These are phyloP conservation scores for Euclidium syriacum DNA, from an alignment of 345 rosid genomes.

Conservation along the genomic window DNA sequence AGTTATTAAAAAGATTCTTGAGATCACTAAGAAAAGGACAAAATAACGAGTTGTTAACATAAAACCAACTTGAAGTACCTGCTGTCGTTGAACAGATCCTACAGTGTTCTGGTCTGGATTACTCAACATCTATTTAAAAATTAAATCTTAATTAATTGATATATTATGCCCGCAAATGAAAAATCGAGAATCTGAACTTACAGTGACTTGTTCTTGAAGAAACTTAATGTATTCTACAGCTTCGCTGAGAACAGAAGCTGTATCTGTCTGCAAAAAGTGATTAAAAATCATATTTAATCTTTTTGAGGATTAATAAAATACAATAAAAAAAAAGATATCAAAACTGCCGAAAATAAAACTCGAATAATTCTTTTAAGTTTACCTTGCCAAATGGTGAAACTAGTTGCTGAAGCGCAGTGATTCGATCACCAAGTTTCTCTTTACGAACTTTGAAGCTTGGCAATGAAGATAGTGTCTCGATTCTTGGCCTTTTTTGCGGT, in stretches of 20 bases:
- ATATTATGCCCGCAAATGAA: background rate
- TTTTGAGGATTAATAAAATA: background rate
- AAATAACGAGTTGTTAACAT: constrained; percentile 22
- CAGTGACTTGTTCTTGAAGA: constrained; percentile 80
- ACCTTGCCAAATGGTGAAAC: constrained; percentile 99
- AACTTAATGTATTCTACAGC: constrained; percentile 83
- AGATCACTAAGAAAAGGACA: constrained; percentile 24
- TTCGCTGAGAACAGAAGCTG: constrained; percentile 95
- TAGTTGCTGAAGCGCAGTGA: constrained; percentile 97
- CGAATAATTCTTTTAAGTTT: background rate
- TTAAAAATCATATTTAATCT: background rate
- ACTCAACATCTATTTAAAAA: constrained; percentile 49
- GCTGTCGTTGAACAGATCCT: constrained; percentile 61
- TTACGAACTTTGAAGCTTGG: constrained; percentile 94
- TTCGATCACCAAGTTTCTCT: constrained; percentile 96
- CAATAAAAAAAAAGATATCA: background rate
- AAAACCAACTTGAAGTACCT: constrained; percentile 41
- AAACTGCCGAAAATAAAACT: background rate
- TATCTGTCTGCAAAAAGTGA: constrained; percentile 64
- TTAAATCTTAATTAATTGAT: background rate
- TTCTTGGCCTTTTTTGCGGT: constrained; percentile 48
- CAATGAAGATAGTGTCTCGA: constrained; percentile 66
- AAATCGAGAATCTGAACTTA: constrained; percentile 28
- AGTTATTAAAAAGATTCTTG: constrained; percentile 16
- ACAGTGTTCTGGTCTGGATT: constrained; percentile 69